Evolutionary conservation across 2,329 filamentous ascomycete genomes (phyloP), one percentile per base, ranked within the genome.

Genomic region (Penicillium thymicola): DNA sequence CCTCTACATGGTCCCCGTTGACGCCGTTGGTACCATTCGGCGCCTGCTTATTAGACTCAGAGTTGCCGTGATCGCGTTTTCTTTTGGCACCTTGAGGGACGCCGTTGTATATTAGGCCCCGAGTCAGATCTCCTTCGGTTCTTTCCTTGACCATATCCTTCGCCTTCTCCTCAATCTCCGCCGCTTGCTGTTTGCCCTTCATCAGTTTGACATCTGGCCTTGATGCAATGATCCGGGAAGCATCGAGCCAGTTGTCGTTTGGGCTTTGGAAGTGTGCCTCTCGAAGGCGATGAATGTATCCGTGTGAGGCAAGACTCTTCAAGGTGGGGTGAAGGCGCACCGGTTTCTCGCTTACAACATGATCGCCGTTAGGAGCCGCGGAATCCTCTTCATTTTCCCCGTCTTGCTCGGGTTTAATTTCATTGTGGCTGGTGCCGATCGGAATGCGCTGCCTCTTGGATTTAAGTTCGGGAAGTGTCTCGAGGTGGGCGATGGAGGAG

Each of bases 401-500:
- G 4, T 57, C 51, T 18, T 54, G 49, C 13, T 62, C 63, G 1
- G 59, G 56, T 27, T 68, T 64, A 7, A 66, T 64, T 62, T 60
- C 59, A n/a, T 59, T 54, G 30, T 66, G 59, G 14, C 64, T 55
- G 6, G 63, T 45, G 6, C 69, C 69, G 52, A 73, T 71, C 18
- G 63, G 30, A n/a, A 63, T 54, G 16, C 28, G 49, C 28, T 57
- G 27, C 3, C 51, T 52, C 43, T 64, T 52, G 16, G 72, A 54
- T 47, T 58, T 60, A 42, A 76, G 65, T 42, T 76, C 72, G 2
- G 74, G 70, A 11, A 76, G 63, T 7, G 60, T 70, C 57, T 78
- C 72, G 25, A 82, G 74, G 61, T 82, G 74, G 47, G 71, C 70
- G 45, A 81, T 72, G 58, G 76, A 86, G 30, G 88, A 88, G 75